Evolutionary conservation across 768 basidiomycete genomes (phyloP), one percentile per base, ranked within the genome.

Genomic region (Collybia nuda): DNA sequence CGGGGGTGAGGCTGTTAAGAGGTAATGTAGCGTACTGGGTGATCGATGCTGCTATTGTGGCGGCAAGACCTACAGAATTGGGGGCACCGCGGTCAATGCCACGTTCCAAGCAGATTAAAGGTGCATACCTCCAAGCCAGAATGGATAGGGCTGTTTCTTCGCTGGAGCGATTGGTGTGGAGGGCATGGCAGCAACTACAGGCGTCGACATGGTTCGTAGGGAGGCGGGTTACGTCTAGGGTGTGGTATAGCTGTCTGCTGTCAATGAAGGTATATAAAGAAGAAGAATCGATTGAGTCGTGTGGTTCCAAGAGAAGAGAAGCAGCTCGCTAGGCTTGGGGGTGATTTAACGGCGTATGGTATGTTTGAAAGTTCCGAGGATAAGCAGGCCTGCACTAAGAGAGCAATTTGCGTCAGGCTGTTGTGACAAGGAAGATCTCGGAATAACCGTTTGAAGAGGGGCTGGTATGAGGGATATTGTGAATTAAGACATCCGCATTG

Each of bases 11-110:
- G 14, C 5, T 19, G 38, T 17, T 44, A 40, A 18, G 43, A 50
- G 35, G 23, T n/a, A 47, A 32, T 40, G 40, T 19, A 39, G 18
- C 82, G 56, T 63, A 89, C 87, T 93, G 90, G 1, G 90, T 93
- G 51, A 92, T 84, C 29, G 86, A 88, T n/a, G 90, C 90, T 11
- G 90, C 90, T 51, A 92, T 90, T 37, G 88, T 90, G 8, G 90
- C 90, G 38, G 90, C 90, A 28, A 92, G 67, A 63, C 83, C 82
- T 84, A 45, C n/a, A 42, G 11, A 44, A 1, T 44, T 28, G 51
- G 14, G n/a, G 18, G 48, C 28, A 9, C 41, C 40, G 36, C 21
- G 28, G 28, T 35, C 18, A 44, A 43, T 23, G 23, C 12, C 24
- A 12, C 18, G 32, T 23, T 11, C 43, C n/a, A 26, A 32, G 23